Evolutionary conservation across 2,329 filamentous ascomycete species (phyloP), one percentile per base, ranked within the genome.

Genomic region (Aureobasidium leucospermi): DNA sequence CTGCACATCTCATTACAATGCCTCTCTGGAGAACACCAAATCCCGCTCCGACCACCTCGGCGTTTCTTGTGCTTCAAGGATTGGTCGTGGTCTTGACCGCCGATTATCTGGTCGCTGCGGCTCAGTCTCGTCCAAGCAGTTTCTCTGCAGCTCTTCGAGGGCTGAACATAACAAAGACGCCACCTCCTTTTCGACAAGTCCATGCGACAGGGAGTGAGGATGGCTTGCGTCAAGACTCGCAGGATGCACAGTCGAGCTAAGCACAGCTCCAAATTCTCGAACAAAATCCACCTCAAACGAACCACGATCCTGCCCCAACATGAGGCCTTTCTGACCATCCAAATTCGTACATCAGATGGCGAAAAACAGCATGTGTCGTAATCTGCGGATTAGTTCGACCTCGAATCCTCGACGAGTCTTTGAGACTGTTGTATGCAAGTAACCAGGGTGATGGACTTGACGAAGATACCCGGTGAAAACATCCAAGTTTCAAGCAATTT

Each of bases 11-110:
- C 11, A 6, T 13, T 29, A 23, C 31, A n/a, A 34, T 56, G 52
- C 52, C 52, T 65, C 31, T 71, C 2, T 68, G 68, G 31, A 67
- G 67, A 2, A 64, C 69, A 6, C 67, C 67, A 28, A 60, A 69
- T 10, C 69, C 68, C 2, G 64, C 64, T 16, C 66, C 68, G 23
- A 61, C 63, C 15, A 65, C 66, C 47, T 69, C 70, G 64, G 69
- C 65, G n/a, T 67, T 65, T 39, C 65, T 73, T 10, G 70, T 72
- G 16, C 55, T 65, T 1, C 69, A 72, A 63, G 70, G 70, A 11
- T 63, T 73, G 15, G 66, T 61, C 1, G 62, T 73, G 6, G 70
- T 73, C 16, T 63, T 73, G 19, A 55, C 32, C 16, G 58, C 41
- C 6, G 58, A 60, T 32, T 55, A 60, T 16, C 34, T 49, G 11